Base-by-base conservation (phyloP, 2,329 filamentous ascomycete genomes). In the Alternaria angustiovoidea region DNA sequence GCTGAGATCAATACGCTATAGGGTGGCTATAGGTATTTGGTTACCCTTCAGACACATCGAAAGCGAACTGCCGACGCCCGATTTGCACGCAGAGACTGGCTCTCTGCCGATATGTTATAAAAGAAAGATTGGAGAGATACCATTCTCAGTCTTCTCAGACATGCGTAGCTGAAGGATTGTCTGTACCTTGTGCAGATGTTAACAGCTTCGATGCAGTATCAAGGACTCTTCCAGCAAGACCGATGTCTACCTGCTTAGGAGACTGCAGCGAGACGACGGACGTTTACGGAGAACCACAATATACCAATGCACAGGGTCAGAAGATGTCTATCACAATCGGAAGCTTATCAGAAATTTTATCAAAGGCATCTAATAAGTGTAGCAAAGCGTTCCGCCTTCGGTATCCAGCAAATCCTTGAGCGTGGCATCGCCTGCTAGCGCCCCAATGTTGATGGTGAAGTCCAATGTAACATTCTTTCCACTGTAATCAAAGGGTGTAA, bases 391-490 rank as follows among this genome's bases (percentile, higher is more conserved):
- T 4, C 56, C 56, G 3, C 66, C 66, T 32, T 54, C 26, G 9
- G 62, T 71, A 61, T 78, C 61, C 62, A 77, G 63, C 30, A 79
- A 56, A 2, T 75, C 62, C 24, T 65, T 59, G 28, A 77, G 57
- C 28, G 67, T 75, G 4, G 65, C 68, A 53, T 71, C 72, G 4
- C 67, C 61, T 2, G 71, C 72, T 54, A 77, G 57, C 16, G 55
- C 65, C 4, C 73, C 71, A 38, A 79, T 67, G 30, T 75, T 71
- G 39, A 78, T 57, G 51, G 68, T 51, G 26, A 76, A 77, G 39
- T 67, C 69, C 9, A 78, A 63, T 5, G 76, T 78, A 18, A 76
- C 70, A 41, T 77, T 74, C 55, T 47, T 42, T 1, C 69, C 69
- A 12, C 62, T 46, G 38, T 71, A 72, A 36, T 71, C 68, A 39